Percentiles rank a stretch among this genome's conserved stretches.
phyloP scores from a whole-genome alignment of 768 basidiomycete genomes.

The Obba rivulosa region DNA sequence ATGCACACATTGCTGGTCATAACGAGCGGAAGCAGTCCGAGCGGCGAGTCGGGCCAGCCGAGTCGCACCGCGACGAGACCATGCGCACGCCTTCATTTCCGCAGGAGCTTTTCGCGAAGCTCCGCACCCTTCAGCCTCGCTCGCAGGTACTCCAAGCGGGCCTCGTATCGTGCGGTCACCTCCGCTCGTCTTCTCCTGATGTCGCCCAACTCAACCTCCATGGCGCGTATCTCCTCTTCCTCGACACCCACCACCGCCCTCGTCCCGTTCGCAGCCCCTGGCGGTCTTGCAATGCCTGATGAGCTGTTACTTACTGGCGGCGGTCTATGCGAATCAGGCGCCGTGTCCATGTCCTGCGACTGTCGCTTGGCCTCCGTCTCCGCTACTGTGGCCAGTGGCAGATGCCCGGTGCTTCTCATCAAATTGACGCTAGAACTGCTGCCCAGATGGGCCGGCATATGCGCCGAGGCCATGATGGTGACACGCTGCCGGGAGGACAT shows the following conservation, averaged over 20 bases:
- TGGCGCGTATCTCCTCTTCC: conserved; percentile 30
- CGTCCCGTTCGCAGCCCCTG: conserved; percentile 9
- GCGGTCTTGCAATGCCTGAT: conserved; percentile 23
- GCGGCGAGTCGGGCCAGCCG: neutral
- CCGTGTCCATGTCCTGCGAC: conserved; percentile 8
- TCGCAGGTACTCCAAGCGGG: conserved; percentile 71
- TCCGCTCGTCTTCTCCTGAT: conserved; percentile 67
- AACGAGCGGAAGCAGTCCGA: neutral
- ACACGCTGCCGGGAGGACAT: conserved; percentile 25
- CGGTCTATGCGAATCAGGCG: too few species aligned
- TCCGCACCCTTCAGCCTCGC: conserved; percentile 82
- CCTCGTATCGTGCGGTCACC: conserved; percentile 67
- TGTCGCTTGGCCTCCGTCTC: conserved; percentile 36
- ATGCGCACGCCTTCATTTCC: conserved; percentile 29
- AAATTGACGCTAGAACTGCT: conserved; percentile 48
- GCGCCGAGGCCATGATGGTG: conserved; percentile 21
- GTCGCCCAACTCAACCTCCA: conserved; percentile 61
- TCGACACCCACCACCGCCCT: conserved; percentile 15
- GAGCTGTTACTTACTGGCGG: neutral
- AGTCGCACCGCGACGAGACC: neutral
- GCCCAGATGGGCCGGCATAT: conserved; percentile 24
- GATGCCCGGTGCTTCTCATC: conserved; percentile 41
- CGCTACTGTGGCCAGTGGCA: conserved; percentile 45
- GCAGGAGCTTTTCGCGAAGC: conserved; percentile 74
- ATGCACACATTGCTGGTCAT: neutral